Evolutionary conservation across 345 rosid species (phyloP).

Genomic region (Sisymbrium irio): DNA sequence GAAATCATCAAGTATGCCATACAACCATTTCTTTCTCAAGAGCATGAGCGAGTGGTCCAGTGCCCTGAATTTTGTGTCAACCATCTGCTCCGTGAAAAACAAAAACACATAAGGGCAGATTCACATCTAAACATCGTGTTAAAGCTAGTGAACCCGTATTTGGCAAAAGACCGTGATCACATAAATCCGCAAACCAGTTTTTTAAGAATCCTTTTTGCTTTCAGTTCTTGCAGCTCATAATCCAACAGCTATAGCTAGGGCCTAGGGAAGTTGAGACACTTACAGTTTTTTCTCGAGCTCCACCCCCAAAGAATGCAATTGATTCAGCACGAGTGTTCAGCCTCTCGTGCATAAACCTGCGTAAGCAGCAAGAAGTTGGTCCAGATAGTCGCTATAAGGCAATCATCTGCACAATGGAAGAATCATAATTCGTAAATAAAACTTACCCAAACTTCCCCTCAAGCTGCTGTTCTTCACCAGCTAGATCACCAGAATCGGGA

Average conservation of each 20-base stretch:
- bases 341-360: slow-evolving; percentile 99
- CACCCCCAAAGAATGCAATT: slow-evolving; percentile 99
- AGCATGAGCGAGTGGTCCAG: slow-evolving; percentile 79
- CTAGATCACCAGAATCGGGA: slow-evolving; percentile 92
- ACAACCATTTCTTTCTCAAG: slow-evolving; percentile 86
- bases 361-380: slow-evolving; percentile 20
- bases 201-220: neutral
- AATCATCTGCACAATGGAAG: slow-evolving; percentile 16
- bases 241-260: slow-evolving; percentile 5
- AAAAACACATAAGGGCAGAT: slow-evolving; percentile 2
- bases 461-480: slow-evolving; percentile 80
- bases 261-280: slow-evolving; percentile 39
- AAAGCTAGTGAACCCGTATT: slow-evolving; percentile 19
- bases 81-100: slow-evolving; percentile 56
- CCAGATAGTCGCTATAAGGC: neutral
- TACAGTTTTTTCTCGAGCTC: slow-evolving; percentile 95
- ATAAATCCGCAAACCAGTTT: neutral
- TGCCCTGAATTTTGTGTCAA: slow-evolving; percentile 79
- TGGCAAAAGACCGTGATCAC: neutral
- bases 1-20: slow-evolving; percentile 87
- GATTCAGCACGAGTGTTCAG: slow-evolving; percentile 97
- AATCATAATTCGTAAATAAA: slow-evolving; percentile 6
- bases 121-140: neutral
- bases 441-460: slow-evolving; percentile 94
- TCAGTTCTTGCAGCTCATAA: slow-evolving; percentile 7